Percentiles rank a stretch among this genome's conserved stretches.
Conservation (phyloP, 768 basidiomycete species). For the Boletus vermiculosoides region DNA sequence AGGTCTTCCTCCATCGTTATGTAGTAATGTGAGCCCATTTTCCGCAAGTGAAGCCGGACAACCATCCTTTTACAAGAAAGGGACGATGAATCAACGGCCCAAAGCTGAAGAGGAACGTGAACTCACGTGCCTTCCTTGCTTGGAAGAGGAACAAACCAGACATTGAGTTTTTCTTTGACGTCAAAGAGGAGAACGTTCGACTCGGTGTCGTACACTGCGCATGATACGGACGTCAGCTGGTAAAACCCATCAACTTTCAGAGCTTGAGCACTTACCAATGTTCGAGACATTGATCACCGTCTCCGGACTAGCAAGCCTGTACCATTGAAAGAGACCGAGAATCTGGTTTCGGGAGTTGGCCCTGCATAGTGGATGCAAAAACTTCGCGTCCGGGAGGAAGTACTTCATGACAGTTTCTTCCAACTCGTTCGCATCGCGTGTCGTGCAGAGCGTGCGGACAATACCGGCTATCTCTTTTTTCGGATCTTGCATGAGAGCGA, state of each 20-base stretch:
- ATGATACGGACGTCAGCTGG: neutral
- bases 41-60: conserved; percentile 50
- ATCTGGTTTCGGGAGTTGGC: conserved; percentile 55
- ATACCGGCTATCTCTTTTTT: conserved; percentile 47
- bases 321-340: conserved; percentile 62
- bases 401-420: conserved; percentile 47
- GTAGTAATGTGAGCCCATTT: conserved; percentile 40
- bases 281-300: conserved; percentile 41
- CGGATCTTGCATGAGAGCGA: conserved; percentile 54
- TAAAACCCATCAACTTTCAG: neutral
- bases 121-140: conserved; percentile 48
- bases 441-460: conserved; percentile 45
- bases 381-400: conserved; percentile 52
- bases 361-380: conserved; percentile 58
- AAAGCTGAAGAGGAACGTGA: neutral
- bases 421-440: conserved; percentile 50
- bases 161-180: conserved; percentile 38
- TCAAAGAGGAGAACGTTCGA: conserved; percentile 48
- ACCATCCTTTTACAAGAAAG: conserved; percentile 38
- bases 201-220: conserved; percentile 48
- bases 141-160: conserved; percentile 50
- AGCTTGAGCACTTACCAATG: conserved; percentile 40
- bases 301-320: conserved; percentile 58
- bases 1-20: conserved; percentile 61
- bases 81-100: neutral